Evolutionary conservation across 2,329 filamentous ascomycete genomes (phyloP).

Genomic region (Arthrobotrys conoides): DNA sequence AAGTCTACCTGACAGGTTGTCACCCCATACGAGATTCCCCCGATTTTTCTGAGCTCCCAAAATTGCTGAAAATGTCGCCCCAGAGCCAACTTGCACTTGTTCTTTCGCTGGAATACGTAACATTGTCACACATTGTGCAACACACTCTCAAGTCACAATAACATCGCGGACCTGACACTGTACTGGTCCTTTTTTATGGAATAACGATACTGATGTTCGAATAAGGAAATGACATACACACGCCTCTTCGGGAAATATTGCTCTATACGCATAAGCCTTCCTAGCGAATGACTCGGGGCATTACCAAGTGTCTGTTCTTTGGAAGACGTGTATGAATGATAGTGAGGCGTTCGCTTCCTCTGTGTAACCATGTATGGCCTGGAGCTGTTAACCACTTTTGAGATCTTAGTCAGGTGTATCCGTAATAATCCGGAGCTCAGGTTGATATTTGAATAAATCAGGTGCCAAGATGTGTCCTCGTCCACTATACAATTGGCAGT

Average conservation of each 20-base stretch:
- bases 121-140: conserved; percentile 16
- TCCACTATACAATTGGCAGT: not conserved
- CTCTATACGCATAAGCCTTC: conserved; percentile 2
- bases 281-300: not conserved
- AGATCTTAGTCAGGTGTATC: conserved; percentile 1
- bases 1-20: not conserved
- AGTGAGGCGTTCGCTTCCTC: conserved; percentile 33
- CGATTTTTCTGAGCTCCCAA: not conserved
- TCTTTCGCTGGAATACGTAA: not conserved
- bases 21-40: not conserved
- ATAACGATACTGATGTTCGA: not conserved
- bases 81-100: not conserved
- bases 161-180: not conserved
- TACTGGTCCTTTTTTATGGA: not conserved
- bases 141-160: not conserved
- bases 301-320: not conserved
- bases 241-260: conserved; percentile 5
- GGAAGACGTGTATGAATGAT: not conserved
- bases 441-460: conserved; percentile 3
- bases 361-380: conserved; percentile 40
- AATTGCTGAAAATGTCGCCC: not conserved
- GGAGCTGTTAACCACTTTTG: conserved; percentile 24
- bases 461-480: not conserved
- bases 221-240: not conserved
- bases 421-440: not conserved